Conservation (phyloP, 2,329 filamentous ascomycete genomes). For the Corynespora cassiicola region DNA sequence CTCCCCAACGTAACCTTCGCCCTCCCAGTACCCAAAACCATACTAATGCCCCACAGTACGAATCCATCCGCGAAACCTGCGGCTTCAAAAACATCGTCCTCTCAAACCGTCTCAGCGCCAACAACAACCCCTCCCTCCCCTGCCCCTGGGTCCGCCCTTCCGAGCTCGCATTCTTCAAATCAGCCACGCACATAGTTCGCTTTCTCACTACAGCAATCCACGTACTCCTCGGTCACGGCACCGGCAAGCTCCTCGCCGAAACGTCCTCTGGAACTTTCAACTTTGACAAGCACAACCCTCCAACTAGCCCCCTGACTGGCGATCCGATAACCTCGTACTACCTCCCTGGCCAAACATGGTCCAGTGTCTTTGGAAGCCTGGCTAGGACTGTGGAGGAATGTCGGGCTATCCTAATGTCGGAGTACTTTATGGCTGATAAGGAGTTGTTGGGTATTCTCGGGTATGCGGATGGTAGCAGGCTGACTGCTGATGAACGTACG, state of each 20-base stretch:
- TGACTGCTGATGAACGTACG: slow-evolving; percentile 8
- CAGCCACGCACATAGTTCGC: not conserved
- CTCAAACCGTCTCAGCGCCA: slow-evolving; percentile 5
- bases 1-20: slow-evolving; percentile 6
- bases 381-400: slow-evolving; percentile 11
- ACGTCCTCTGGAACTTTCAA: slow-evolving; percentile 4
- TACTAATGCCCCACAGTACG: slow-evolving; percentile 1
- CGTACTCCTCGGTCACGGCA: slow-evolving; percentile 8
- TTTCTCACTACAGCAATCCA: slow-evolving; percentile 8
- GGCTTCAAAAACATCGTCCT: slow-evolving; percentile 9
- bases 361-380: slow-evolving; percentile 6
- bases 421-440: slow-evolving; percentile 10
- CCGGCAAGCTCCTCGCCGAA: slow-evolving; percentile 6
- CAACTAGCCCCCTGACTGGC: slow-evolving; percentile 6
- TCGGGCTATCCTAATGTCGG: slow-evolving; percentile 6
- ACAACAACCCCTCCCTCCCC: slow-evolving; percentile 7
- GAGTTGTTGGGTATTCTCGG: slow-evolving; percentile 7
- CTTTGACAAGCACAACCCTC: slow-evolving; percentile 9
- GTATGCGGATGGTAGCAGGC: slow-evolving; percentile 4
- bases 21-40: no score
- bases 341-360: slow-evolving; percentile 7
- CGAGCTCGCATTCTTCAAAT: slow-evolving; percentile 5
- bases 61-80: slow-evolving; percentile 5
- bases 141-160: slow-evolving; percentile 3
- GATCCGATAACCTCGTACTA: slow-evolving; percentile 7